Evolutionary conservation across 768 basidiomycete genomes (phyloP), one percentile per base, ranked within the genome.

Genomic region (Lyophyllum decastes): DNA sequence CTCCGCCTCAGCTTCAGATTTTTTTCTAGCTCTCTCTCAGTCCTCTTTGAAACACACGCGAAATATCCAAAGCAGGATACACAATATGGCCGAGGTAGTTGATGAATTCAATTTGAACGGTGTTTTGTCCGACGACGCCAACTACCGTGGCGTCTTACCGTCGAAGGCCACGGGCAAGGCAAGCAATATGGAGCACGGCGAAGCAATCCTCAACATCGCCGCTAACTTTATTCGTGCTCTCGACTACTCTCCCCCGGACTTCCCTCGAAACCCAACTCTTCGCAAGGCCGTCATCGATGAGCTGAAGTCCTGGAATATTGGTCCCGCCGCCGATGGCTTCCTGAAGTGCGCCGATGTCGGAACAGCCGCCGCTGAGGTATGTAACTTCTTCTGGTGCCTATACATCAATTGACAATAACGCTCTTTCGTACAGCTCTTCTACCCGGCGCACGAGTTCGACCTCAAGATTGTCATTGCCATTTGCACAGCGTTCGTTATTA

Each of bases 381-480:
- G 44, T 46, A 16, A 17, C n/a, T 22, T 41, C 16, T 12, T 17
- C 16, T 57, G 40, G 40, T n/a, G 11, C 17, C 40, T 26, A 9
- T 17, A 33, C 6, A 5, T 48, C 22, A 14, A 17, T 49, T 34
- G 30, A 50, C 49, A n/a, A 24, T 22, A 22, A 45, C 38, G 50
- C n/a, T 43, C 3, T 19, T 21, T 41, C 2, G n/a, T 17, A 19
- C 27, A 58, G 57, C 57, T 58, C 34, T 58, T 52, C 26, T 58
- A 58, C n/a, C 57, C 57, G 4, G 34, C 57, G 1, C 57, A 58
- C 11, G 51, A 58, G 19, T 58, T 58, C 24, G 51, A 52, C 7
- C 57, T 58, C 38, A 58, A 58, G 51, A 52, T 58, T 40, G 27
- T 58, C 6, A 58, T 58, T 27, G 50, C 57, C 1, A 40, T 58